Conservation (phyloP, 2,329 filamentous ascomycete species). For the Talaromyces amestolkiae region DNA sequence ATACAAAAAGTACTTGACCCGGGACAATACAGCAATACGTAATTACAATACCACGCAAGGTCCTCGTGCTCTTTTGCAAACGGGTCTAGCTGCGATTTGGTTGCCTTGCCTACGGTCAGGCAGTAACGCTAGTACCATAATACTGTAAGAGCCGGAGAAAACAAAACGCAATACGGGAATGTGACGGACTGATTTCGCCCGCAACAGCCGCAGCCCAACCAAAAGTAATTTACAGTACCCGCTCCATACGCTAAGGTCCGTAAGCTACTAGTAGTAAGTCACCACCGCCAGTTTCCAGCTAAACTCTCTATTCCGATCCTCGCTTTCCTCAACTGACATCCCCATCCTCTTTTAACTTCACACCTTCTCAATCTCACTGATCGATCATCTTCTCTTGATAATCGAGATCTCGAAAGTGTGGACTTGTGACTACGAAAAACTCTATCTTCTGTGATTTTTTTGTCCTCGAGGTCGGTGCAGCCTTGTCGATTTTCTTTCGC, state of each 20-base stretch:
- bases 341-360: conserved; percentile 8
- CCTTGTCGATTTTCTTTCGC: conserved; percentile 5
- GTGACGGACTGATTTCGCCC: neutral
- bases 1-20: neutral
- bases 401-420: neutral
- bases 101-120: conserved; percentile 6
- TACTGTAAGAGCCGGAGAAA: neutral
- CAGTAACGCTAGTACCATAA: neutral
- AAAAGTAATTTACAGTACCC: conserved; percentile 4
- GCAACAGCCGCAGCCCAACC: conserved; percentile 1
- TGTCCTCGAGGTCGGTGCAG: neutral
- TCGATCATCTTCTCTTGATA: neutral
- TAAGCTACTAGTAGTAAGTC: neutral
- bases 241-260: conserved; percentile 1
- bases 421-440: neutral
- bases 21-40: neutral
- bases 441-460: neutral
- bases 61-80: conserved; percentile 8
- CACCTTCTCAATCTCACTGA: neutral
- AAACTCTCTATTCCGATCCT: conserved; percentile 9
- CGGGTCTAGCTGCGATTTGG: conserved; percentile 1
- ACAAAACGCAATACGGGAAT: neutral
- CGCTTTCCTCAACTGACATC: conserved; percentile 11
- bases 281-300: conserved; percentile 13
- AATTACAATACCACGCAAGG: conserved; percentile 3